Evolutionary conservation across 2,329 filamentous ascomycete species (phyloP).

Genomic region (Pseudophaeomoniella oleicola): DNA sequence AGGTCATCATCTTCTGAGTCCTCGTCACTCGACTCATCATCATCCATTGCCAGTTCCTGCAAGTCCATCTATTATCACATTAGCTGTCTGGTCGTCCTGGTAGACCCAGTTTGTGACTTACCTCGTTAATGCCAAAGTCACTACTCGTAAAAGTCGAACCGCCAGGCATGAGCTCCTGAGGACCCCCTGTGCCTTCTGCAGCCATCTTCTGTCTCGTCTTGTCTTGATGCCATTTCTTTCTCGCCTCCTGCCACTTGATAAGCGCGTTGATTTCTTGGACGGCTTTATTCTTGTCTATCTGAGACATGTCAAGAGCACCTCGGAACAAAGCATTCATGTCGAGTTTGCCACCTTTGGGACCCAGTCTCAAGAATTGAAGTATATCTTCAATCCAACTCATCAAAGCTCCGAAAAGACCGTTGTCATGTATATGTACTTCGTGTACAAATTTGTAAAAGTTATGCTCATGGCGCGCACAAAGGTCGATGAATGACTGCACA

Average conservation of each 20-base stretch:
- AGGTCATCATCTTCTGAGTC: constrained; percentile 63
- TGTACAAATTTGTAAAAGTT: constrained; percentile 99
- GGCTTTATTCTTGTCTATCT: constrained; percentile 57
- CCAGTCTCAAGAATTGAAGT: constrained; percentile 77
- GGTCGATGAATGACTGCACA: constrained; percentile 92
- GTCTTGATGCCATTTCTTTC: constrained; percentile 96
- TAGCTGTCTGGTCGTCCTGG: constrained; percentile 5
- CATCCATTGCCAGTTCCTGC: constrained; percentile 65
- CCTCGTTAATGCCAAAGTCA: constrained; percentile 81
- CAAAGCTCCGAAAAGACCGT: constrained; percentile 85
- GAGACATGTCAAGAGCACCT: constrained; percentile 53
- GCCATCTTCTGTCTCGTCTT: constrained; percentile 99
- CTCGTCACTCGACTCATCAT: constrained; percentile 45
- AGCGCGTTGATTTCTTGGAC: constrained; percentile 70
- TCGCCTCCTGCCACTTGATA: constrained; percentile 84
- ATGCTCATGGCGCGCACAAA: constrained; percentile 86
- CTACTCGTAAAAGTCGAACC: constrained; percentile 52
- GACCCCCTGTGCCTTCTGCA: constrained; percentile 46
- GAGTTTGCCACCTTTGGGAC: constrained; percentile 69
- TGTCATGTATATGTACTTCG: constrained; percentile 92
- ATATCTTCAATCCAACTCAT: constrained; percentile 98
- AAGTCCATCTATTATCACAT: constrained; percentile 45
- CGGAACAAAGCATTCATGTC: constrained; percentile 92
- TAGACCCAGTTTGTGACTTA: constrained; percentile 21
- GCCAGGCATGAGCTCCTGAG: constrained; percentile 37